Conservation (phyloP, 805 yeast species). For the Cyberlindnera japonica region DNA sequence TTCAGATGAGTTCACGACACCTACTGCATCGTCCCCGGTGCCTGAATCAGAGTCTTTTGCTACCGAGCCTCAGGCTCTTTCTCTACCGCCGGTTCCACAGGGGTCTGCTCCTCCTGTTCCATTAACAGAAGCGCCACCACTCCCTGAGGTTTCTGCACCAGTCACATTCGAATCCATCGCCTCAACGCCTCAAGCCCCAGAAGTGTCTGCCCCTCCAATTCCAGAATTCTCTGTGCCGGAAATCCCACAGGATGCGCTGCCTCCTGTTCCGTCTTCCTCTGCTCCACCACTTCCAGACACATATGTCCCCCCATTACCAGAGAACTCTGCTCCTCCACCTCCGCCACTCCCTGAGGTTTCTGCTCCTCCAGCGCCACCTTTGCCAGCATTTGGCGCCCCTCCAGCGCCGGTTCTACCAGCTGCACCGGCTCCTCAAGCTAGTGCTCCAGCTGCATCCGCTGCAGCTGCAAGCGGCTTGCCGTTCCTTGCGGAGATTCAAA, state of each 20-base stretch:
- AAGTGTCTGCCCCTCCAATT: constrained; percentile 23
- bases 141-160: constrained; percentile 30
- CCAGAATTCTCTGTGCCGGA: constrained; percentile 18
- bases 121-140: constrained; percentile 31
- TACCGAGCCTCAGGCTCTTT: not conserved
- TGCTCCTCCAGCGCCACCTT: constrained; percentile 27
- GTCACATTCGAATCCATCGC: too few relatives aligned
- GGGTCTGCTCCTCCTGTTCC: constrained; percentile 24
- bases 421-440: constrained; percentile 14
- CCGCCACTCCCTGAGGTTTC: constrained; percentile 27
- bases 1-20: not conserved
- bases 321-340: constrained; percentile 28
- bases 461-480: constrained; percentile 40
- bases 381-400: constrained; percentile 21
- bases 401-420: constrained; percentile 10
- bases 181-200: constrained; percentile 30
- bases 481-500: constrained; percentile 47
- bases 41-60: not conserved
- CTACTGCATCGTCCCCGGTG: not conserved
- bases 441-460: constrained; percentile 19
- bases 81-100: constrained; percentile 10
- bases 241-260: constrained; percentile 19
- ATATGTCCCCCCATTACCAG: too few relatives aligned
- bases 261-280: constrained; percentile 26
- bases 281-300: constrained; percentile 29